Percentiles rank a stretch among this genome's conserved stretches.
Evolutionary conservation across 2,329 filamentous ascomycete species (phyloP).

Genomic region (Fusarium sp.): DNA sequence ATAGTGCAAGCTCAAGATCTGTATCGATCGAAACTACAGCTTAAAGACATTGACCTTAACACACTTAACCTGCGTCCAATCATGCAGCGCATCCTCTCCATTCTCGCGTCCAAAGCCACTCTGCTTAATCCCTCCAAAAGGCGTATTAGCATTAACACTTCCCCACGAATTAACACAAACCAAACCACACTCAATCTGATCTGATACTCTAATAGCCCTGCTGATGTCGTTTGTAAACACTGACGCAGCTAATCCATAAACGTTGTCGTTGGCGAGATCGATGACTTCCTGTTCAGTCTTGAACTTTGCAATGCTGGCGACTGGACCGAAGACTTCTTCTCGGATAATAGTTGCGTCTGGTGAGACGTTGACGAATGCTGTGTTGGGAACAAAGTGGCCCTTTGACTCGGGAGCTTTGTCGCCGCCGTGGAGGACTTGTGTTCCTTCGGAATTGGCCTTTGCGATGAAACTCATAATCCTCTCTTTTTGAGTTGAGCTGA

Average conservation of each 20-base stretch:
- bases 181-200: slow-evolving; percentile 71
- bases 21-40: background rate
- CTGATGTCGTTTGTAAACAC: slow-evolving; percentile 65
- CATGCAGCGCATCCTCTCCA: slow-evolving; percentile 47
- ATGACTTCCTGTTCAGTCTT: slow-evolving; percentile 27
- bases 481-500: slow-evolving; percentile 72
- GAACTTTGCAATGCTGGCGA: slow-evolving; percentile 27
- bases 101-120: slow-evolving; percentile 49
- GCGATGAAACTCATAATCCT: slow-evolving; percentile 54
- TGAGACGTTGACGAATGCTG: slow-evolving; percentile 44
- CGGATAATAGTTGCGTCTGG: slow-evolving; percentile 10
- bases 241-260: slow-evolving; percentile 16
- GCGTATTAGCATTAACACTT: slow-evolving; percentile 41
- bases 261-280: slow-evolving; percentile 1
- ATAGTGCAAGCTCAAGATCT: too few relatives aligned
- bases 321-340: slow-evolving; percentile 30
- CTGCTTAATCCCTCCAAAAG: slow-evolving; percentile 51
- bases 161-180: slow-evolving; percentile 66
- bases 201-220: slow-evolving; percentile 33
- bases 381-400: slow-evolving; percentile 47
- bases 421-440: slow-evolving; percentile 30
- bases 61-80: slow-evolving; percentile 46
- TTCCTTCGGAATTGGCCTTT: slow-evolving; percentile 30
- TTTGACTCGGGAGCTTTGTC: slow-evolving; percentile 8
- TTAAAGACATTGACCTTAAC: slow-evolving; percentile 42